Evolutionary conservation across 306 rosid genomes (phyloP).

Genomic region (Biancaea sappan): DNA sequence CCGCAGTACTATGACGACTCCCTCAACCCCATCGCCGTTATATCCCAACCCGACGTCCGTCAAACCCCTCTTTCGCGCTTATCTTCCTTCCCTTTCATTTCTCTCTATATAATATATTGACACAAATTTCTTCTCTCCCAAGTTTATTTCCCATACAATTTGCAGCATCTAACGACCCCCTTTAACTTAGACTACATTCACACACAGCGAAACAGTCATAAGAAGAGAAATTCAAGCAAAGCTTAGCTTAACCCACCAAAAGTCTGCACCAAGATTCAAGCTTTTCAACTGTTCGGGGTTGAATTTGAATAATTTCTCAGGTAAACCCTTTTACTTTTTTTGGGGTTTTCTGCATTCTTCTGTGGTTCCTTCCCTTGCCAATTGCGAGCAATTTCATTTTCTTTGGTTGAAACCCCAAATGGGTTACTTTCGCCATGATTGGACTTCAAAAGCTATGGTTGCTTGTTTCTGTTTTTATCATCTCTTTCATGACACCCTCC

Average conservation of each 20-base stretch:
- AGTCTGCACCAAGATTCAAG: neutral
- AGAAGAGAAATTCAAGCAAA: neutral
- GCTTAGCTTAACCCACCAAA: neutral
- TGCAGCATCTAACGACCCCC: neutral
- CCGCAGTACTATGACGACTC: neutral
- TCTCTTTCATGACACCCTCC: neutral
- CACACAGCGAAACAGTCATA: neutral
- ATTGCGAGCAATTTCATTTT: neutral
- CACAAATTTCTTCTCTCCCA: neutral
- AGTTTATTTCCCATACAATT: neutral
- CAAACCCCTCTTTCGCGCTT: neutral
- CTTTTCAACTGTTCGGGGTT: conserved; percentile 17
- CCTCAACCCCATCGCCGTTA: conserved; percentile 12
- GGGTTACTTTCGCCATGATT: neutral
- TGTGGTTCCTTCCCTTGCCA: neutral
- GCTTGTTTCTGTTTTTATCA: neutral
- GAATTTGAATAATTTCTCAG: conserved; percentile 21
- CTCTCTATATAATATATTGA: conserved; percentile 22
- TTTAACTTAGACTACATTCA: neutral
- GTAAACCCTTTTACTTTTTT: conserved; percentile 4
- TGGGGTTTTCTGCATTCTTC: neutral
- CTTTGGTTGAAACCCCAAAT: neutral
- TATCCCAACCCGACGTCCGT: neutral
- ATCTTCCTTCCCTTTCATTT: neutral
- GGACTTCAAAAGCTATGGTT: neutral